A percentile compares a stretch with the other conserved stretches of the same genome.
Conservation (phyloP, 108 stramenopile species). For the Cyclotella cryptica region DNA sequence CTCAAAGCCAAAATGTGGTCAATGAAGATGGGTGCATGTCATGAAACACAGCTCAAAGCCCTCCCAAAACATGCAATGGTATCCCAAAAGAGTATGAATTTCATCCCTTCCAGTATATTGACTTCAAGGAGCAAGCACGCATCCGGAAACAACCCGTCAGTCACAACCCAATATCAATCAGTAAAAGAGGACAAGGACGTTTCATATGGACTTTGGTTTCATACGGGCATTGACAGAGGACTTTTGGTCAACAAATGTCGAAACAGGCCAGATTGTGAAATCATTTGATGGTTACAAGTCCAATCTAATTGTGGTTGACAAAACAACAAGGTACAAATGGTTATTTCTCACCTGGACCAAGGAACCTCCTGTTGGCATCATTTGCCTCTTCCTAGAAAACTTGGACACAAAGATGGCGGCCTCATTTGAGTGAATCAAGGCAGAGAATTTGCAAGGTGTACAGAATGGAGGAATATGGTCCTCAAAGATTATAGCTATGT, state of each 20-base stretch:
- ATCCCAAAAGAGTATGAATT: neutral
- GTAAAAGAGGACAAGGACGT: neutral
- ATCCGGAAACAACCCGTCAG: conserved; percentile 8
- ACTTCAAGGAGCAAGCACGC: too few species aligned
- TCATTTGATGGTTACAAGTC: conserved; percentile 17
- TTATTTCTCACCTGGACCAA: conserved; percentile 3
- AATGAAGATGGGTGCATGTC: neutral
- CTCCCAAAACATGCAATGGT: conserved; percentile 8
- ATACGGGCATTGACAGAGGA: conserved; percentile 12
- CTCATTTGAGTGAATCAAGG: too few species aligned
- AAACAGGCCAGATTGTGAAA: neutral
- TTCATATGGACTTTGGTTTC: conserved; percentile 31
- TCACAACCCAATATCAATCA: neutral
- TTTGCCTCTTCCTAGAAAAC: neutral
- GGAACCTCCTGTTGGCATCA: neutral
- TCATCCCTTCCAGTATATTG: conserved; percentile 10
- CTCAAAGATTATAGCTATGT: neutral
- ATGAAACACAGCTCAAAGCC: too few species aligned
- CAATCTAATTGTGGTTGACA: conserved; percentile 1
- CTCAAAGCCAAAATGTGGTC: conserved; percentile 16
- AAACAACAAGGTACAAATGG: neutral
- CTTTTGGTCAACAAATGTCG: neutral
- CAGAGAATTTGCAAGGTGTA: neutral
- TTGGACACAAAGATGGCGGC: too few species aligned
- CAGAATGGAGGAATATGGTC: neutral